Percentiles rank a stretch among this genome's conserved stretches.
Evolutionary conservation across 176 grass and related monocot species (phyloP).

Genomic region (Miscanthus lutarioriparius): DNA sequence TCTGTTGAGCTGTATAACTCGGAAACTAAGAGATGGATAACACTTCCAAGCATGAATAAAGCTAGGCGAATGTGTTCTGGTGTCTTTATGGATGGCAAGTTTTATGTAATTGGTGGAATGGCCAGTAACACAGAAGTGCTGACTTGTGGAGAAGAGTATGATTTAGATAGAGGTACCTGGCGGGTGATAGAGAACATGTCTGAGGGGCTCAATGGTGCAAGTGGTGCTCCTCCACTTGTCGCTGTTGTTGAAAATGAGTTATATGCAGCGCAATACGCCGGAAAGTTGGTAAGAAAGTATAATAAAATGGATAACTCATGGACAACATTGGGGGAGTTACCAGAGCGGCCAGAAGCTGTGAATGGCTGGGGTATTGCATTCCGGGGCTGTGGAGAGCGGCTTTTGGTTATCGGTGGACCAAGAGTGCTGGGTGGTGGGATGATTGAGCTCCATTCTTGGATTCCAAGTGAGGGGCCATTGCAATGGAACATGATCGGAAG

Average conservation of each 20-base stretch:
- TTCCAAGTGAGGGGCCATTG: constrained; percentile 62
- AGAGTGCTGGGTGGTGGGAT: constrained; percentile 82
- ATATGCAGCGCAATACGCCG: constrained; percentile 81
- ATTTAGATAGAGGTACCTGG: constrained; percentile 77
- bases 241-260: constrained; percentile 89
- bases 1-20: constrained; percentile 93
- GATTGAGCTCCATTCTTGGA: constrained; percentile 96
- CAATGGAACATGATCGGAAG: constrained; percentile 93
- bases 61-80: constrained; percentile 90
- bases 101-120: constrained; percentile 95
- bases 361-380: constrained; percentile 99
- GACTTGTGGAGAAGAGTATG: constrained; percentile 92
- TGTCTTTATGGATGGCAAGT: constrained; percentile 88
- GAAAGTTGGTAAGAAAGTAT: constrained; percentile 82
- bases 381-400: constrained; percentile 82
- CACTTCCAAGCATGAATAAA: constrained; percentile 84
- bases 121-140: constrained; percentile 73
- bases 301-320: constrained; percentile 78
- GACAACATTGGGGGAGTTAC: constrained; percentile 82
- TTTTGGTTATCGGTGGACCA: constrained; percentile 91
- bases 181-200: constrained; percentile 87
- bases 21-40: constrained; percentile 68
- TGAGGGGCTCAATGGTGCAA: constrained; percentile 73
- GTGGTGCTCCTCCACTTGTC: constrained; percentile 86
- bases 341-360: constrained; percentile 89